A percentile compares a stretch with the other conserved stretches of the same genome.
Evolutionary conservation across 2,329 filamentous ascomycete species (phyloP).

Genomic region (Fusarium luffae): DNA sequence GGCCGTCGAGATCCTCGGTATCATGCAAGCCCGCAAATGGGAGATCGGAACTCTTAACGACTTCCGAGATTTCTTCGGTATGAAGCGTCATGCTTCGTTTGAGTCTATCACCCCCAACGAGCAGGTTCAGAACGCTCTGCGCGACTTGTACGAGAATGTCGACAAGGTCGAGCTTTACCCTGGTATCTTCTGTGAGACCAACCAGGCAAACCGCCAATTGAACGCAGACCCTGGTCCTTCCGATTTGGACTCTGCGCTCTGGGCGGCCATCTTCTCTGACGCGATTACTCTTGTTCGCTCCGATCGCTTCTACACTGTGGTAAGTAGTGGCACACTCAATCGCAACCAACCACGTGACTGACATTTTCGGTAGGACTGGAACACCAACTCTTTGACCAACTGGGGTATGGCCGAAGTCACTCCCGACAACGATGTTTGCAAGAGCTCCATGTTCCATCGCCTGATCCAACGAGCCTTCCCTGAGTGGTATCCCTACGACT

Average conservation of each 20-base stretch:
- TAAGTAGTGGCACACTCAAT: background rate
- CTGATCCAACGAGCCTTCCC: slow-evolving; percentile 41
- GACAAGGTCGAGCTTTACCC: slow-evolving; percentile 73
- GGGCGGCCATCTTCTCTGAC: slow-evolving; percentile 75
- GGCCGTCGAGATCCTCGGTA: slow-evolving; percentile 69
- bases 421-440: slow-evolving; percentile 27
- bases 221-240: slow-evolving; percentile 74
- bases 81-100: slow-evolving; percentile 66
- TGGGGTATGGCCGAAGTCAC: slow-evolving; percentile 43
- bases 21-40: slow-evolving; percentile 68
- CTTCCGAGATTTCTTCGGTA: slow-evolving; percentile 69
- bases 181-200: slow-evolving; percentile 70
- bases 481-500: slow-evolving; percentile 33
- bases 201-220: slow-evolving; percentile 64
- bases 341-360: background rate
- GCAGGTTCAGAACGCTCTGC: slow-evolving; percentile 18
- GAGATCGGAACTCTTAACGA: slow-evolving; percentile 70
- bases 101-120: slow-evolving; percentile 46
- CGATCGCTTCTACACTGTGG: slow-evolving; percentile 71
- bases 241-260: slow-evolving; percentile 67
- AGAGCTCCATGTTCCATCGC: slow-evolving; percentile 41
- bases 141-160: slow-evolving; percentile 66
- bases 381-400: slow-evolving; percentile 51
- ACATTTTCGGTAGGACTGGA: slow-evolving; percentile 49
- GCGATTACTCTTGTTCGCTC: slow-evolving; percentile 76